Evolutionary conservation across 1,139 yeast genomes (phyloP), one percentile per base, ranked within the genome.

Genomic region (Suhomyces terraborum): DNA sequence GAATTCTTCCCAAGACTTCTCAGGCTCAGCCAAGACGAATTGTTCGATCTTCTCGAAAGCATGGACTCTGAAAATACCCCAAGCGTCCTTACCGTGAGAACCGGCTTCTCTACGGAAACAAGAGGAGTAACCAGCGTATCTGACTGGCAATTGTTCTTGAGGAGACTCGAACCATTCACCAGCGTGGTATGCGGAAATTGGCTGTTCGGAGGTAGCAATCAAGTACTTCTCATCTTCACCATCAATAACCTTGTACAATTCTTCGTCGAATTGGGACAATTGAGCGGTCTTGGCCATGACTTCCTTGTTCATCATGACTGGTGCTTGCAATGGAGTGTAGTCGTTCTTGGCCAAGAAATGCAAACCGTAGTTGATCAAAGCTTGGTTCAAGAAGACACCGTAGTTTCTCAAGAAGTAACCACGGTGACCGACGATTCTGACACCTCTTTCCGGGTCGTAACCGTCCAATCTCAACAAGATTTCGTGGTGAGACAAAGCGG

Each of bases 91-190:
- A 67, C 99, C 99, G 62, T 93, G 98, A 50, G 96, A 84, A 54
- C 99, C 99, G 46, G 99, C 98, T 75, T 93, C 99, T 73, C 98
- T 88, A 71, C 99, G 86, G 82, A 93, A 93, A 81, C 98, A 93
- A 39, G 96, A 86, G 23, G 98, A 89, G 75, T 84, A 93, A 56
- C 99, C 99, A 39, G 96, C 99, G 61, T 93, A 93, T 69, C 88
- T 82, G 52, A 88, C 80, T 48, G 99, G 99, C 58, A 93, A 78
- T 75, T 93, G 98, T 69, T 91, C 98, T 49, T 84, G 82, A 47
- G 99, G 98, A 56, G 88, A 84, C 70, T 94, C 98, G 59, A 93
- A 94, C 99, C 98, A 94, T 73, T 93, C 99, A 59, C 85, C 86
- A 40, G 97, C 84, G 72, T 93, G 99, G 72, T 86, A 91, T 22